Evolutionary conservation across 257 asterid genomes (phyloP).

Genomic region (Ligustrum vulgare): DNA sequence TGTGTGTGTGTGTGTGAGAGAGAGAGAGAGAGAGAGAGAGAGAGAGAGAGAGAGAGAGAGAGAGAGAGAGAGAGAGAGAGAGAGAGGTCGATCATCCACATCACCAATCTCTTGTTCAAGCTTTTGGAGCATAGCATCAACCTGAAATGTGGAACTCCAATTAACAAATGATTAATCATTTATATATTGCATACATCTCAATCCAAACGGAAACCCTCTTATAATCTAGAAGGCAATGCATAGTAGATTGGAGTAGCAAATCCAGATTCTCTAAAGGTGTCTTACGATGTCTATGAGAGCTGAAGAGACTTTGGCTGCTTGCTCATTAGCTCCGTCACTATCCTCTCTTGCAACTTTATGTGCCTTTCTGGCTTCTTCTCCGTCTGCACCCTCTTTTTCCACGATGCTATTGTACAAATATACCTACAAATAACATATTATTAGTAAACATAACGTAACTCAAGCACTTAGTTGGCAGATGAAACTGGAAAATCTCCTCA

Average conservation of each 20-base stretch:
- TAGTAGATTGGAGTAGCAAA: conserved; percentile 14
- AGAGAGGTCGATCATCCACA: too few relatives aligned
- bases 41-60: too few relatives aligned
- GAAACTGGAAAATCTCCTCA: conserved; percentile 7
- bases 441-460: not conserved
- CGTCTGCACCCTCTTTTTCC: conserved; percentile 73
- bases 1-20: too few relatives aligned
- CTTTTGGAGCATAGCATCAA: conserved; percentile 95
- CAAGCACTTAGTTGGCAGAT: not conserved
- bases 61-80: too few relatives aligned
- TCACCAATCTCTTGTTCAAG: conserved; percentile 97
- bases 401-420: conserved; percentile 86
- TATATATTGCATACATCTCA: conserved; percentile 17
- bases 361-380: conserved; percentile 77
- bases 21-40: too few relatives aligned
- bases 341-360: conserved; percentile 87
- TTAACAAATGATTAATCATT: conserved; percentile 17
- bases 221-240: conserved; percentile 5
- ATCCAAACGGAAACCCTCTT: conserved; percentile 18
- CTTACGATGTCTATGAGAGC: conserved; percentile 90
- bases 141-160: conserved; percentile 47
- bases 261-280: conserved; percentile 19
- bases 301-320: conserved; percentile 67
- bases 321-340: conserved; percentile 58
- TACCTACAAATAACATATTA: conserved; percentile 52